phyloP scores from a whole-genome alignment of 1,284 basidiomycete species.

The Sanguinoderma infundibulare region DNA sequence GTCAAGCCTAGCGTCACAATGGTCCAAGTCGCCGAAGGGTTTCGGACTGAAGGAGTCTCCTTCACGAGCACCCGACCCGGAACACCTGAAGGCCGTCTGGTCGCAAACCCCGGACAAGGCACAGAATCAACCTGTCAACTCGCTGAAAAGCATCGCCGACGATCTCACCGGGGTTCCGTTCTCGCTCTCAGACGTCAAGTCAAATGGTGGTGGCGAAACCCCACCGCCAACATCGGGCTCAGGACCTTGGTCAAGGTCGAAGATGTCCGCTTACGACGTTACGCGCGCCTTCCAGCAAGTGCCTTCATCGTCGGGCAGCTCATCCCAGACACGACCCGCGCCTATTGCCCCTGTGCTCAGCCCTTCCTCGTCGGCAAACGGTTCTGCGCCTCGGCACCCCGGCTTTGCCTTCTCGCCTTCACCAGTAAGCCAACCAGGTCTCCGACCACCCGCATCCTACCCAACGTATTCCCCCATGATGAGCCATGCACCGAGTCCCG shows the following conservation, averaged over 20 bases:
- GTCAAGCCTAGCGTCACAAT: conserved; percentile 42
- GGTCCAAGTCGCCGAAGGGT: conserved; percentile 66
- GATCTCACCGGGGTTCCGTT: conserved; percentile 77
- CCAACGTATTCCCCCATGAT: conserved; percentile 68
- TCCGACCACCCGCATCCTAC: conserved; percentile 54
- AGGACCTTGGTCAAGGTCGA: conserved; percentile 63
- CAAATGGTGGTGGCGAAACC: conserved; percentile 78
- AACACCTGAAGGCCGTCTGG: conserved; percentile 83
- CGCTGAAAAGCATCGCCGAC: conserved; percentile 77
- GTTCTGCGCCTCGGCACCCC: conserved; percentile 36
- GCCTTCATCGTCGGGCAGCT: conserved; percentile 53
- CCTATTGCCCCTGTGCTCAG: conserved; percentile 35
- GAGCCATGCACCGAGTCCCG: conserved; percentile 66
- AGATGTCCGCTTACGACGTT: conserved; percentile 80
- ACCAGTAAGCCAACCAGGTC: conserved; percentile 39
- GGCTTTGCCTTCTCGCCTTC: conserved; percentile 42
- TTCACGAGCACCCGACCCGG: conserved; percentile 70
- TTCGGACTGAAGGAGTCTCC: conserved; percentile 67
- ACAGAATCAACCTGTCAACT: conserved; percentile 69
- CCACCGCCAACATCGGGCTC: conserved; percentile 67
- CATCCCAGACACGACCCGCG: conserved; percentile 52
- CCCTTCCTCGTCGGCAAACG: conserved; percentile 43
- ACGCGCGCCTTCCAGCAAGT: conserved; percentile 85
- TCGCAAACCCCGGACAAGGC: conserved; percentile 75
- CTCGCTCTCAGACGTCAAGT: conserved; percentile 79